Evolutionary conservation across 2,329 filamentous ascomycete genomes (phyloP).

Genomic region (Stachybotrys chartarum): DNA sequence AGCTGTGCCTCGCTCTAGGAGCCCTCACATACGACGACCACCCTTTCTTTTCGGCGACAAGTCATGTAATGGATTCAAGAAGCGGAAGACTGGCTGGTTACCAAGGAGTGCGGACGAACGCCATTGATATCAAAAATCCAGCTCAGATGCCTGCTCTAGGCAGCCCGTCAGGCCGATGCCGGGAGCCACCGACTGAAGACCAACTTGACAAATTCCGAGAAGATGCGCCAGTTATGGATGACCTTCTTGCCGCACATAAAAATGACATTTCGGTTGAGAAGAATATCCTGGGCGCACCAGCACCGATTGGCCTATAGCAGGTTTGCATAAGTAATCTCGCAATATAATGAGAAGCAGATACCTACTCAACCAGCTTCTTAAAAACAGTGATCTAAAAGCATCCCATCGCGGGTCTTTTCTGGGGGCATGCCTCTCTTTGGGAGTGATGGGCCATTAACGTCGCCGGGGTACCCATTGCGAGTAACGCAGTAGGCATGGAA

Average conservation of each 20-base stretch:
- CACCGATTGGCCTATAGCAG: not conserved
- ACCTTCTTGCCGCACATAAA: not conserved
- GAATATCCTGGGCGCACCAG: constrained; percentile 1
- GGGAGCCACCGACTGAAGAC: not conserved
- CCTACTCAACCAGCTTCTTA: not conserved
- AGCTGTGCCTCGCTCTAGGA: constrained; percentile 13
- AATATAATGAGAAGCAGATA: not conserved
- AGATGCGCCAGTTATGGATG: not conserved
- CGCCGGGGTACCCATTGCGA: not conserved
- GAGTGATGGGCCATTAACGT: not conserved
- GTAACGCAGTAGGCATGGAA: not conserved
- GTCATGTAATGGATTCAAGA: constrained; percentile 13
- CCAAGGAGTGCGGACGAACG: constrained; percentile 9
- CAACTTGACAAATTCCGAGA: not conserved
- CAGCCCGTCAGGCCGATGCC: constrained; percentile 7
- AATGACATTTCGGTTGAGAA: not conserved
- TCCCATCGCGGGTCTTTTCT: not conserved
- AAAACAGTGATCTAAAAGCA: not conserved
- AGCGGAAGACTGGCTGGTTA: constrained; percentile 11
- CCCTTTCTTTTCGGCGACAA: constrained; percentile 7
- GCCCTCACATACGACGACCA: constrained; percentile 11
- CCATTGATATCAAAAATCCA: constrained; percentile 12
- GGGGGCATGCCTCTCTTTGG: not conserved
- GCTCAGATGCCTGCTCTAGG: constrained; percentile 18
- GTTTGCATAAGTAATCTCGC: not conserved